These are phyloP conservation scores for Austroboletus niveus DNA, from an alignment of 1,284 basidiomycete genomes.

Conservation along the genomic window DNA sequence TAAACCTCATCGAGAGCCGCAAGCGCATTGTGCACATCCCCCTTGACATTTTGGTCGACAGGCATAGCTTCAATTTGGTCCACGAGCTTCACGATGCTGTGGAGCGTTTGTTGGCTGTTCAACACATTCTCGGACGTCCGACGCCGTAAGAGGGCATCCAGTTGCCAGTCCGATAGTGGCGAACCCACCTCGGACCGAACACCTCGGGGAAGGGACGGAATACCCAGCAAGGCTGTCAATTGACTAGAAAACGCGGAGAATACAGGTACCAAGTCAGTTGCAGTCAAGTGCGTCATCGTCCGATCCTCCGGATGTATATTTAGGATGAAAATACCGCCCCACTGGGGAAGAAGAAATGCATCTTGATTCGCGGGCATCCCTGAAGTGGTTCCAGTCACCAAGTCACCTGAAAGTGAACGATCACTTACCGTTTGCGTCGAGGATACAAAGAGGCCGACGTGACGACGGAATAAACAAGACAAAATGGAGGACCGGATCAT, in stretches of 20 bases:
- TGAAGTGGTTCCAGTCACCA: slow-evolving; percentile 24
- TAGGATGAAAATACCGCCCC: slow-evolving; percentile 86
- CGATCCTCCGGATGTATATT: slow-evolving; percentile 50
- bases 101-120: slow-evolving; percentile 70
- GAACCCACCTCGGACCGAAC: slow-evolving; percentile 31
- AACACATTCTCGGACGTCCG: slow-evolving; percentile 72
- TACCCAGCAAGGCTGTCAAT: slow-evolving; percentile 75
- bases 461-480: slow-evolving; percentile 85
- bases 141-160: slow-evolving; percentile 72
- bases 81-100: slow-evolving; percentile 80
- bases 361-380: slow-evolving; percentile 47
- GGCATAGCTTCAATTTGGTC: slow-evolving; percentile 89
- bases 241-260: slow-evolving; percentile 78
- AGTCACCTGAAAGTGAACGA: slow-evolving; percentile 2
- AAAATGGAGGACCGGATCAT: slow-evolving; percentile 92
- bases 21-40: slow-evolving; percentile 70
- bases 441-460: slow-evolving; percentile 68
- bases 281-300: slow-evolving; percentile 38
- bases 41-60: slow-evolving; percentile 72
- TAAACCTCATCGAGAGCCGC: slow-evolving; percentile 68
- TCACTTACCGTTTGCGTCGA: slow-evolving; percentile 54
- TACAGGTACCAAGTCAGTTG: slow-evolving; percentile 47
- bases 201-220: slow-evolving; percentile 58
- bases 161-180: slow-evolving; percentile 68
- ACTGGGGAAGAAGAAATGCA: slow-evolving; percentile 92